A percentile compares a stretch with the other conserved stretches of the same genome.
phyloP scores from a whole-genome alignment of 306 rosid genomes.

The Sphenostylis stenocarpa region DNA sequence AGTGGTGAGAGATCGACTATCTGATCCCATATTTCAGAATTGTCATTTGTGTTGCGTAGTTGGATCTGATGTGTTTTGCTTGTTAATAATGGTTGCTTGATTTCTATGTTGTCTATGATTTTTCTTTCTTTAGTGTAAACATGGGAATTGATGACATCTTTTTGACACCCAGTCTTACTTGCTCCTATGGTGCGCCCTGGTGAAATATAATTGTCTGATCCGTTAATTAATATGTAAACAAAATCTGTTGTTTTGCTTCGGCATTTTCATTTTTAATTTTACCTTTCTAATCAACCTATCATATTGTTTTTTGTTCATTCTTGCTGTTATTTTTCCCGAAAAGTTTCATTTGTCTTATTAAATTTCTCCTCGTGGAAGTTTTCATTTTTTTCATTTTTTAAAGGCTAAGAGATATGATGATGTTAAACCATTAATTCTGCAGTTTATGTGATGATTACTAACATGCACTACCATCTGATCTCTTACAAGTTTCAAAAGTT shows the following conservation, averaged over 20 bases:
- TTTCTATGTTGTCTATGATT: no score
- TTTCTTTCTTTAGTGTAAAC: neutral
- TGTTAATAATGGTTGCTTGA: neutral
- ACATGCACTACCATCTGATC: slow-evolving; percentile 99
- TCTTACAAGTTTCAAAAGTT: slow-evolving; percentile 5
- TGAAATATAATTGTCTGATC: slow-evolving; percentile 49
- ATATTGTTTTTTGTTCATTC: no score
- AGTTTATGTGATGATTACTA: slow-evolving; percentile 54
- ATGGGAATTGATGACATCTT: slow-evolving; percentile 34
- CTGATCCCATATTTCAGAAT: slow-evolving; percentile 31
- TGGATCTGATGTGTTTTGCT: neutral
- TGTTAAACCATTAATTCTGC: slow-evolving; percentile 65
- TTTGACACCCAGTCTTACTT: slow-evolving; percentile 42
- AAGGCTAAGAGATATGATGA: slow-evolving; percentile 55
- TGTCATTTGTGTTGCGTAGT: neutral
- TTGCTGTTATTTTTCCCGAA: neutral
- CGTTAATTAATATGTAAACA: neutral
- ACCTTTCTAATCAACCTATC: no score
- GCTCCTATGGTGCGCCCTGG: slow-evolving; percentile 30
- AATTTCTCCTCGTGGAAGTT: no score
- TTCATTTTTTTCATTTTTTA: neutral
- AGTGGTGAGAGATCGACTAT: slow-evolving; percentile 50
- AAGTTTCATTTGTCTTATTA: neutral
- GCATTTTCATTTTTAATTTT: neutral
- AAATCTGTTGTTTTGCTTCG: neutral